Evolutionary conservation across 345 rosid genomes (phyloP).

Genomic region (Theobroma cacao): DNA sequence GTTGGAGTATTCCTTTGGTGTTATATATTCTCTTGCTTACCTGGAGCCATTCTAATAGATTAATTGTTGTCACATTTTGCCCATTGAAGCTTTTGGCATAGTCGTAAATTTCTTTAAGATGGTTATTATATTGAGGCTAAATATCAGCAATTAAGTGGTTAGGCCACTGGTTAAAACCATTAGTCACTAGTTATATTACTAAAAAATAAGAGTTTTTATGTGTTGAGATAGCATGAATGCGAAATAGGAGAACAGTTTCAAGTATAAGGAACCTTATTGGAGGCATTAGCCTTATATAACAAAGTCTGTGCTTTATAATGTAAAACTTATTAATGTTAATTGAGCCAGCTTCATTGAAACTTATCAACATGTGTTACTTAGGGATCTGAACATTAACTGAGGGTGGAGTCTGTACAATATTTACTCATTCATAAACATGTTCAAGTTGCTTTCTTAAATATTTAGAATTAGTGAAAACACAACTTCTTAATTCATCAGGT

Average conservation of each 20-base stretch:
- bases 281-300: neutral
- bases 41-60: neutral
- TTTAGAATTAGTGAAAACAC: neutral
- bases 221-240: neutral
- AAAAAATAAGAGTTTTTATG: neutral
- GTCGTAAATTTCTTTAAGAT: neutral
- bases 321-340: neutral
- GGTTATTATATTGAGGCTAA: neutral
- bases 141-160: neutral
- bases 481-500: slow-evolving; percentile 53
- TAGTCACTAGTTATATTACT: neutral
- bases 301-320: neutral
- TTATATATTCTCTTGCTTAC: neutral
- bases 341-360: neutral
- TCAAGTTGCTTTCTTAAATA: neutral
- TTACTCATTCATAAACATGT: neutral
- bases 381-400: neutral
- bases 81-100: neutral
- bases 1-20: neutral
- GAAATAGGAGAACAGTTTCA: neutral
- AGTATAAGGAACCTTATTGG: neutral
- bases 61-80: neutral
- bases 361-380: neutral
- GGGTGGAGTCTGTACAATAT: neutral
- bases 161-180: neutral